Conservation (phyloP, 805 yeast genomes). For the Candida ortonii region DNA sequence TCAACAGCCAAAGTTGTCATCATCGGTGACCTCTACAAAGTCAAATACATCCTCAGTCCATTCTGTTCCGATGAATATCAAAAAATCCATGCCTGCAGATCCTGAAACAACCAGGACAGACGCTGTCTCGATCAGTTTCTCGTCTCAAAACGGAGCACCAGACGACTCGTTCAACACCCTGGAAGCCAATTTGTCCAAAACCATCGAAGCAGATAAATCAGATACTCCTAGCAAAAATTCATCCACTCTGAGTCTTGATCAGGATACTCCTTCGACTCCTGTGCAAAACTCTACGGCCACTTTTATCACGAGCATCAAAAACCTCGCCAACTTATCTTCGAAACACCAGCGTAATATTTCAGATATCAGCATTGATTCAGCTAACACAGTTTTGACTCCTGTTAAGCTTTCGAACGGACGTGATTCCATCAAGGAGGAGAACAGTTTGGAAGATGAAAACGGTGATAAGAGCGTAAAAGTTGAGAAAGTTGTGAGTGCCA, state of each 20-base stretch:
- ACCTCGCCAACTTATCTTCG: constrained; percentile 19
- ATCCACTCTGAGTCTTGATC: constrained; percentile 19
- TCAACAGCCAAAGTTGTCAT: constrained; percentile 14
- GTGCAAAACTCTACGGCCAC: constrained; percentile 9
- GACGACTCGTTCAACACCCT: constrained; percentile 12
- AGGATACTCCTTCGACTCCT: constrained; percentile 19
- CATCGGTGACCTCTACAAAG: constrained; percentile 21
- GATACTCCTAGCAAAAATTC: constrained; percentile 1
- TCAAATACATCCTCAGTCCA: constrained; percentile 18
- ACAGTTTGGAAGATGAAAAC: constrained; percentile 7
- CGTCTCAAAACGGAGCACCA: constrained; percentile 12
- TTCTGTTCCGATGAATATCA: constrained; percentile 23
- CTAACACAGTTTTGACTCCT: constrained; percentile 15
- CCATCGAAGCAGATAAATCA: constrained; percentile 12
- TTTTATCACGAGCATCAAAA: constrained; percentile 24
- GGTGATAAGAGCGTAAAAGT: constrained; percentile 16
- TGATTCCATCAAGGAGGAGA: constrained; percentile 9
- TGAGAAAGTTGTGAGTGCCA: constrained; percentile 17
- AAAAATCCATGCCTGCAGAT: constrained; percentile 45
- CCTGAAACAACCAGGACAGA: constrained; percentile 52
- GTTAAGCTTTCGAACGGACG: constrained; percentile 3
- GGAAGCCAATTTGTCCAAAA: constrained; percentile 10
- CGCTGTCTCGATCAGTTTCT: constrained; percentile 36
- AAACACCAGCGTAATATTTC: constrained; percentile 21
- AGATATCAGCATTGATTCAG: constrained; percentile 19